These are phyloP conservation scores for Ogataea nonfermentans DNA, from an alignment of 805 yeast species.

Conservation along the genomic window DNA sequence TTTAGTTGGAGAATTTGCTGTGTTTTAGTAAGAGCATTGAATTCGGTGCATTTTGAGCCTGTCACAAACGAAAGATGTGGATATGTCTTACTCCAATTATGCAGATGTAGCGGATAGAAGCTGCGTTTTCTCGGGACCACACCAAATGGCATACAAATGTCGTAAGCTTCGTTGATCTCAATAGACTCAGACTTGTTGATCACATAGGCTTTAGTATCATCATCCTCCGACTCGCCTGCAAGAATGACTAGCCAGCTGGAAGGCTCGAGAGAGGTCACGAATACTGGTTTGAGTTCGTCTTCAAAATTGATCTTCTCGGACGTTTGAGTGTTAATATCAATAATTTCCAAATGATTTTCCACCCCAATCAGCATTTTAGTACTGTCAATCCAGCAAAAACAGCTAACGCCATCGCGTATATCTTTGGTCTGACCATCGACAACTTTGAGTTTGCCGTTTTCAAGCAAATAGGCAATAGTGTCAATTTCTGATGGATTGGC, in stretches of 20 bases:
- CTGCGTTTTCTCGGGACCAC: constrained; percentile 45
- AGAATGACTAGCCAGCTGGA: constrained; percentile 15
- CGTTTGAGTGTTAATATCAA: constrained; percentile 3
- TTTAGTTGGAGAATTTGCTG: constrained; percentile 49
- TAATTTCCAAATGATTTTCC: constrained; percentile 6
- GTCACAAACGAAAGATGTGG: constrained; percentile 45
- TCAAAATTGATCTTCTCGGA: constrained; percentile 10
- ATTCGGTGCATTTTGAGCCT: constrained; percentile 64
- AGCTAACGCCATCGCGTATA: constrained; percentile 6
- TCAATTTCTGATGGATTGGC: constrained; percentile 1
- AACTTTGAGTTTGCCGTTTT: constrained; percentile 12
- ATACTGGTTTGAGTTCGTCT: constrained; percentile 8
- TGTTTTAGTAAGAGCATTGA: constrained; percentile 43
- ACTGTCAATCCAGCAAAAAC: constrained; percentile 12
- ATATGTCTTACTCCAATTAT: constrained; percentile 39
- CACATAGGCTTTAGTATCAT: constrained; percentile 18
- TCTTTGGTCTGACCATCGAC: constrained; percentile 1
- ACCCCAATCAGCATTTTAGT: constrained; percentile 3
- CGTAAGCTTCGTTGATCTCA: constrained; percentile 29
- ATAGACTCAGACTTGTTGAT: constrained; percentile 3
- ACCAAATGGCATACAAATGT: constrained; percentile 46
- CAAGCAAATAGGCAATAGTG: constrained; percentile 9
- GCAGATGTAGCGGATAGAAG: constrained; percentile 42
- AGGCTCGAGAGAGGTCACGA: constrained; percentile 8
- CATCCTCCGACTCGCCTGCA: constrained; percentile 15